phyloP scores from a whole-genome alignment of 176 grass and related monocot genomes.

The Eragrostis nindensis region DNA sequence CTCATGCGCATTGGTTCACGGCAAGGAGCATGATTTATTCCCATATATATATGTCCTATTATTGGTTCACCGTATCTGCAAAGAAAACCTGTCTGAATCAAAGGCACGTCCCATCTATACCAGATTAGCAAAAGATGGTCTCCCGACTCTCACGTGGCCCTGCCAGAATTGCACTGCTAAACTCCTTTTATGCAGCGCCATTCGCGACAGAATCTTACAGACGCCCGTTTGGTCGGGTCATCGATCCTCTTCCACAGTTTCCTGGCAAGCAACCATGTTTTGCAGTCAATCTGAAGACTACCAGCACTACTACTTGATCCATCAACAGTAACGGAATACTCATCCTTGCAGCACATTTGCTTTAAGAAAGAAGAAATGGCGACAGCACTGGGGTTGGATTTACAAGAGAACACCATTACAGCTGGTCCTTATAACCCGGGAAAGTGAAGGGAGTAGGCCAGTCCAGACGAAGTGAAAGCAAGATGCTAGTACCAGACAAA shows the following conservation, averaged over 20 bases:
- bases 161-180: conserved; percentile 6
- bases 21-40: conserved; percentile 29
- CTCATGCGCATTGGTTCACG: background rate
- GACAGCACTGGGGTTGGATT: background rate
- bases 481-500: conserved; percentile 48
- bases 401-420: background rate
- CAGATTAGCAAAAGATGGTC: conserved; percentile 55
- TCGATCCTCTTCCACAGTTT: background rate
- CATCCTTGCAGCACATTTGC: background rate
- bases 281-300: background rate
- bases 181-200: conserved; percentile 33
- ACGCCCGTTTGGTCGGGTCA: conserved; percentile 29
- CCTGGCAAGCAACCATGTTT: background rate
- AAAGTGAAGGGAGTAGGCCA: conserved; percentile 45
- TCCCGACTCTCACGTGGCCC: conserved; percentile 34
- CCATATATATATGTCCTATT: background rate
- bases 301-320: background rate
- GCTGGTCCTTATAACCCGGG: conserved; percentile 45
- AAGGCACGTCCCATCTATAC: conserved; percentile 45
- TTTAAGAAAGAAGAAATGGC: conserved; percentile 13
- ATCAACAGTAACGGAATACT: background rate
- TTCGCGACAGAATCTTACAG: conserved; percentile 46
- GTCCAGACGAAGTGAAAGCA: conserved; percentile 41
- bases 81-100: conserved; percentile 36
- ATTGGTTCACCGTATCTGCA: conserved; percentile 39